phyloP scores from a whole-genome alignment of 176 grass and related monocot genomes.

The Rhynchospora tenuis region DNA sequence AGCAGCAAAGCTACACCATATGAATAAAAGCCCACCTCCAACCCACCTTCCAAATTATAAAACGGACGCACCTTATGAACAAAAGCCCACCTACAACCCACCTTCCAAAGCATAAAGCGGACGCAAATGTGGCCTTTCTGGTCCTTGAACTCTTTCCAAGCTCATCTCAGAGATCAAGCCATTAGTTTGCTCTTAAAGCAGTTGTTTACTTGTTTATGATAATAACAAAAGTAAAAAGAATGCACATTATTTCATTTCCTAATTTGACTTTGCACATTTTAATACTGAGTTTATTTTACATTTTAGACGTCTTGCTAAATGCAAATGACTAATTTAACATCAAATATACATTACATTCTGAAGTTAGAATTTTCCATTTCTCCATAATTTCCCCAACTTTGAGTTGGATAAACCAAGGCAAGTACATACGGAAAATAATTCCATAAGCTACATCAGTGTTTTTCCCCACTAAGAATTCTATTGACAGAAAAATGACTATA shows the following conservation, averaged over 20 bases:
- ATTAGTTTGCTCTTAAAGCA: not conserved
- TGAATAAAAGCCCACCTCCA: no score
- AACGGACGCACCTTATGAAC: not conserved
- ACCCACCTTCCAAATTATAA: not conserved
- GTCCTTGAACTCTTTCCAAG: not conserved
- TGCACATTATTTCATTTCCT: not conserved
- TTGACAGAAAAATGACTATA: not conserved
- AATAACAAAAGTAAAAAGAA: no score
- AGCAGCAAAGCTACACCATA: not conserved
- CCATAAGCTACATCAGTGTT: not conserved
- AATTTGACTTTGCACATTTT: not conserved
- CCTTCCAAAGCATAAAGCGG: not conserved
- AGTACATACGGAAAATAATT: not conserved
- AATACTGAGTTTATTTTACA: not conserved
- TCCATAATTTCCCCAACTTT: not conserved
- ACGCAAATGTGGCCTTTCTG: not conserved
- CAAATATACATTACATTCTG: not conserved
- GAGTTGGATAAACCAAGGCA: not conserved
- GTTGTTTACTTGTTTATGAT: not conserved
- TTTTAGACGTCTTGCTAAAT: not conserved
- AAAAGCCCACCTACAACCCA: no score
- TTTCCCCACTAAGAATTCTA: not conserved
- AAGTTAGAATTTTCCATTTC: not conserved
- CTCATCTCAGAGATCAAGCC: not conserved
- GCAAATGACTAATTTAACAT: not conserved